Evolutionary conservation across 1,284 basidiomycete species (phyloP).

Genomic region (Puccinia hordei): DNA sequence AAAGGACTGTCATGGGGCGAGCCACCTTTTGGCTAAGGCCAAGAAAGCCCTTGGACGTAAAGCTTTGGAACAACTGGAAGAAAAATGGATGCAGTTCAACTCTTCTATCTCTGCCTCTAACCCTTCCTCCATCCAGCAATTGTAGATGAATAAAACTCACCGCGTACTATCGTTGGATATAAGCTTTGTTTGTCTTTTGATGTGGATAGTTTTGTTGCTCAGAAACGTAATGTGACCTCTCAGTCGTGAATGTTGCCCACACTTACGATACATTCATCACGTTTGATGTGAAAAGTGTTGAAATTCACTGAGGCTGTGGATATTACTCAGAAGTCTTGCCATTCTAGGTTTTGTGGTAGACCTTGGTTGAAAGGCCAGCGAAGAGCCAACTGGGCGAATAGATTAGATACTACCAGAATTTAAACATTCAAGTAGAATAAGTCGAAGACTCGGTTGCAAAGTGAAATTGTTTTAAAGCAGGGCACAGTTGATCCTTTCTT

Average conservation of each 20-base stretch:
- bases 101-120: background rate
- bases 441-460: conserved; percentile 22
- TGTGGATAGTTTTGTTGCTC: background rate
- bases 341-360: background rate
- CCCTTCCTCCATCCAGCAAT: background rate
- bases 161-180: too few species aligned
- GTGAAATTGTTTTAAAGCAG: conserved; percentile 19
- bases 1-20: conserved; percentile 11
- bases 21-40: conserved; percentile 17
- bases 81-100: conserved; percentile 19
- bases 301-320: too few species aligned
- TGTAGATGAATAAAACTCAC: background rate
- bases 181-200: background rate
- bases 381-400: background rate
- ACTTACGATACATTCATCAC: background rate
- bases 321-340: too few species aligned
- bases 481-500: conserved; percentile 31
- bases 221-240: background rate
- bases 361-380: background rate
- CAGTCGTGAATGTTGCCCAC: background rate
- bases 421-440: conserved; percentile 26
- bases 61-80: conserved; percentile 12
- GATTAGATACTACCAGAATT: background rate
- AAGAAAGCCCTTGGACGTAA: conserved; percentile 4
- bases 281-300: too few species aligned